These are phyloP conservation scores for Cerioporus squamosus DNA, from an alignment of 1,284 basidiomycete genomes.

Conservation along the genomic window DNA sequence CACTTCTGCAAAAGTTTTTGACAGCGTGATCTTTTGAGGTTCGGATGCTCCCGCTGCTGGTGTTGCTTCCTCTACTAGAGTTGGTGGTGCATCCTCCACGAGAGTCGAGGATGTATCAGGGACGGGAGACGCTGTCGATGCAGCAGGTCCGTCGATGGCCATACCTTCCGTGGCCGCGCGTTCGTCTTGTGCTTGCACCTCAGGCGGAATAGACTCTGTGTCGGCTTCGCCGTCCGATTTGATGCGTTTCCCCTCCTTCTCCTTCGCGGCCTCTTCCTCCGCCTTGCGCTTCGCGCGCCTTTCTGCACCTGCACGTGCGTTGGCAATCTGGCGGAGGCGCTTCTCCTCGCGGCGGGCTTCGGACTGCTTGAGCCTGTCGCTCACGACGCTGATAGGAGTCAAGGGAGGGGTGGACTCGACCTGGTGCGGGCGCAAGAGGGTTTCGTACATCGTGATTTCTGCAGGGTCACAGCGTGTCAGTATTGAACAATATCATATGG, in stretches of 20 bases:
- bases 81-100: conserved; percentile 1
- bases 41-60: conserved; percentile 1
- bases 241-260: conserved; percentile 36
- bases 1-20: conserved; percentile 79
- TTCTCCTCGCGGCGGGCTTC: conserved; percentile 82
- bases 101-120: background rate
- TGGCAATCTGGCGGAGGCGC: conserved; percentile 79
- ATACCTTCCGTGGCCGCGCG: conserved; percentile 12
- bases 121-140: no score
- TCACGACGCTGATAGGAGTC: conserved; percentile 58
- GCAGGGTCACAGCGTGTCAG: conserved; percentile 4
- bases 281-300: conserved; percentile 39
- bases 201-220: conserved; percentile 14
- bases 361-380: conserved; percentile 69
- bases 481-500: no score
- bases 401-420: conserved; percentile 62
- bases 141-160: no score
- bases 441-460: conserved; percentile 95
- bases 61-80: no score
- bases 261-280: conserved; percentile 26
- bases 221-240: conserved; percentile 38
- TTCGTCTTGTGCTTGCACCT: conserved; percentile 24
- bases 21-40: conserved; percentile 52
- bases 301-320: conserved; percentile 39
- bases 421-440: conserved; percentile 86